Conservation (phyloP, 805 yeast genomes). For the Wickerhamomyces xylosicus region DNA sequence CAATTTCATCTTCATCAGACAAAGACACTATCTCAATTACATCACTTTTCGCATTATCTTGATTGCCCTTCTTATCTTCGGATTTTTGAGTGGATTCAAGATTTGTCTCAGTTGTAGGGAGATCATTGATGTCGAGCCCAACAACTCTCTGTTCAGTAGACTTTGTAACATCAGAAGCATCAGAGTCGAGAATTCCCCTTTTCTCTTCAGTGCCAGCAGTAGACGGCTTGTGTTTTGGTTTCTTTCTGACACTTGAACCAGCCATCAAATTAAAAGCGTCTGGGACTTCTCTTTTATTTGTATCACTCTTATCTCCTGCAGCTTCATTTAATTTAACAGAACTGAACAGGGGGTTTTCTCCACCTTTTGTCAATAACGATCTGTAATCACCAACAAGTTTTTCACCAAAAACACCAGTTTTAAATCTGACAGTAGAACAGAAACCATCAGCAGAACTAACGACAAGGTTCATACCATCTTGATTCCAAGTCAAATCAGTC, state of each 20-base stretch:
- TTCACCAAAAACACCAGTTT: slow-evolving; percentile 45
- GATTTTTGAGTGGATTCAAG: too few relatives aligned
- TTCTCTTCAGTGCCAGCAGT: too few relatives aligned
- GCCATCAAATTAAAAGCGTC: not conserved
- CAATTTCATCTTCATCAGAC: not conserved
- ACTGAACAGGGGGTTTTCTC: not conserved
- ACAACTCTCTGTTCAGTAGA: too few relatives aligned
- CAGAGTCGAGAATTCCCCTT: too few relatives aligned
- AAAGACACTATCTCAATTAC: too few relatives aligned
- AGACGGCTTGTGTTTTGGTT: not conserved
- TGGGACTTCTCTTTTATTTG: not conserved
- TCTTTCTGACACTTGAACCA: not conserved
- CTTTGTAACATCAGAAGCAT: too few relatives aligned
- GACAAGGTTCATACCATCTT: slow-evolving; percentile 60
- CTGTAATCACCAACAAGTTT: slow-evolving; percentile 20
- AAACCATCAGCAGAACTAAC: slow-evolving; percentile 90
- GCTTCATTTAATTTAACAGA: not conserved
- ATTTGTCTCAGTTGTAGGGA: too few relatives aligned
- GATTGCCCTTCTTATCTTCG: too few relatives aligned
- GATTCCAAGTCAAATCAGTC: slow-evolving; percentile 82
- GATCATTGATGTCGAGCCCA: too few relatives aligned
- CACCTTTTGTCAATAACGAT: not conserved
- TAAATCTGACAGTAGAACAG: slow-evolving; percentile 58
- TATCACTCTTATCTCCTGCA: not conserved
- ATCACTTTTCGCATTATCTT: too few relatives aligned